These are phyloP conservation scores for Tephrocybe rancida DNA, from an alignment of 768 basidiomycete species.

Conservation along the genomic window DNA sequence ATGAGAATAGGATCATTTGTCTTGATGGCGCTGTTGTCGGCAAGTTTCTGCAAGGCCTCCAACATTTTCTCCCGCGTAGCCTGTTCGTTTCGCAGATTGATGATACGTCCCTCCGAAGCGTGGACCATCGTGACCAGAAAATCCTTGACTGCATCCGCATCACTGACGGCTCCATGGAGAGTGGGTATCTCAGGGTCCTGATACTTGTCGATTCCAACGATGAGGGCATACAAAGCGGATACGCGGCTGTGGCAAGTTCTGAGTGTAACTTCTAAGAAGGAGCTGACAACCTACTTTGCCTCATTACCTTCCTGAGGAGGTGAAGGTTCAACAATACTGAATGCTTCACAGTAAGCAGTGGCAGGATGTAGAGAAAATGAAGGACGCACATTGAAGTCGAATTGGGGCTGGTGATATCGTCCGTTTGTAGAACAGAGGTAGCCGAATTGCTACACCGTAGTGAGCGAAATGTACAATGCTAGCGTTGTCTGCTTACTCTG, in stretches of 20 bases:
- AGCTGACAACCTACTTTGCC: too few relatives aligned
- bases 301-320: too few relatives aligned
- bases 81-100: not conserved
- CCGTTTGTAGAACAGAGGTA: too few relatives aligned
- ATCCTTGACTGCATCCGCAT: conserved; percentile 6
- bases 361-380: too few relatives aligned
- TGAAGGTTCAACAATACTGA: too few relatives aligned
- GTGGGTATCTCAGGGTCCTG: not conserved
- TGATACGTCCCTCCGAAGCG: not conserved
- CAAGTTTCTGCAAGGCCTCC: not conserved
- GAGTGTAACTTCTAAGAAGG: too few relatives aligned
- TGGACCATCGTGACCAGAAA: not conserved
- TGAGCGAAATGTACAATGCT: too few relatives aligned
- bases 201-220: conserved; percentile 17
- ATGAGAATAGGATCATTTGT: conserved; percentile 11
- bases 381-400: too few relatives aligned
- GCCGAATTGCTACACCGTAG: too few relatives aligned
- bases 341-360: too few relatives aligned
- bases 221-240: not conserved
- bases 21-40: not conserved
- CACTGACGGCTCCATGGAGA: conserved; percentile 1
- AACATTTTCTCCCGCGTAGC: conserved; percentile 5
- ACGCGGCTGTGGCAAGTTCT: not conserved
- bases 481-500: too few relatives aligned
- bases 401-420: too few relatives aligned